Conservation (phyloP, 106 monocot genomes). For the Dendrobium nobile region DNA sequence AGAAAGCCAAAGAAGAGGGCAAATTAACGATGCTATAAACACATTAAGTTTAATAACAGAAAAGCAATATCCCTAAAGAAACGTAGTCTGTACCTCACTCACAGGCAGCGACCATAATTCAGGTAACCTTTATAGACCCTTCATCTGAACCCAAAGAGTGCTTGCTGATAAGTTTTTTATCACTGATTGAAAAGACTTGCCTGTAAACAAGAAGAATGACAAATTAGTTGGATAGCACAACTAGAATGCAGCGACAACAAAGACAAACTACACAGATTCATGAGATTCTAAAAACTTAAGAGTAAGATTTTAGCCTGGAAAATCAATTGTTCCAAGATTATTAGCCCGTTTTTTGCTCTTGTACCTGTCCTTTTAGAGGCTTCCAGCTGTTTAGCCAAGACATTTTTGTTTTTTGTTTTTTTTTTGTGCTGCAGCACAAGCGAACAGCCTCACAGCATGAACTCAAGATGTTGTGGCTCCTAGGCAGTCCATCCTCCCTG, state of each 20-base stretch:
- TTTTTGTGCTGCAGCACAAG: constrained; percentile 49
- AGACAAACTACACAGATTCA: not conserved
- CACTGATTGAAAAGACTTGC: constrained; percentile 37
- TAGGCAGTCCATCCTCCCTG: constrained; percentile 67
- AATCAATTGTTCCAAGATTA: constrained; percentile 63
- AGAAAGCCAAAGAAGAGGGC: not conserved
- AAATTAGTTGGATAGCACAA: not conserved
- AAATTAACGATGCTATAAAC: not conserved
- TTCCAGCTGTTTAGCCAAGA: constrained; percentile 54
- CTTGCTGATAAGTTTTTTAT: constrained; percentile 78
- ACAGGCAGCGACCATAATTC: constrained; percentile 80
- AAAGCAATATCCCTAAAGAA: not conserved
- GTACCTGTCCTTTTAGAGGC: constrained; percentile 36
- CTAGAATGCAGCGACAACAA: not conserved
- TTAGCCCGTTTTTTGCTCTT: constrained; percentile 20
- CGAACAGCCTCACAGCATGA: constrained; percentile 77
- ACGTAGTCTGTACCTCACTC: constrained; percentile 48
- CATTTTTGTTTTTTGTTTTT: no score
- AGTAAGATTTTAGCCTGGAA: constrained; percentile 32
- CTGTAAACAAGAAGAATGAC: constrained; percentile 24
- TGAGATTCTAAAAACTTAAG: not conserved
- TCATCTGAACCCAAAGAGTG: constrained; percentile 33
- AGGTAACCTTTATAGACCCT: constrained; percentile 34
- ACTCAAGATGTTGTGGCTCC: constrained; percentile 87
- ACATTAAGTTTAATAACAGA: no score